phyloP scores from a whole-genome alignment of 352 stramenopile genomes.

The Aphanomyces invadans region DNA sequence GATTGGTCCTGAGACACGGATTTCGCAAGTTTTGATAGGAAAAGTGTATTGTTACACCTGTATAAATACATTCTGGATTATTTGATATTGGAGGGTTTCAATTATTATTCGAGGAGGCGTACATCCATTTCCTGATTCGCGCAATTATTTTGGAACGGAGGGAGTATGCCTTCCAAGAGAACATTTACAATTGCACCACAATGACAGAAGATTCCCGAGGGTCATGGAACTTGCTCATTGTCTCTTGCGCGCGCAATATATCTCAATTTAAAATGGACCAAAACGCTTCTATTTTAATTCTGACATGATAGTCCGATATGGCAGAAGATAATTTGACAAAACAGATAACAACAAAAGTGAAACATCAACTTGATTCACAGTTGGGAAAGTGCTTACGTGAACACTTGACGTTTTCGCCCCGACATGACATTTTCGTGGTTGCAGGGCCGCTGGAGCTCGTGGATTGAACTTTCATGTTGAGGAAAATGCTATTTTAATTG shows the following conservation, averaged over 20 bases:
- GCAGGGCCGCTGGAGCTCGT: too few species aligned
- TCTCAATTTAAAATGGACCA: not conserved
- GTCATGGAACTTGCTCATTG: too few species aligned
- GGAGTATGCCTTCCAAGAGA: not conserved
- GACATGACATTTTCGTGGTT: too few species aligned
- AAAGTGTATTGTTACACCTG: not conserved
- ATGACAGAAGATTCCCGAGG: too few species aligned
- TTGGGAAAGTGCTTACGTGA: too few species aligned
- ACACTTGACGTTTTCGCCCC: too few species aligned
- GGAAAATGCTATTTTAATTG: too few species aligned
- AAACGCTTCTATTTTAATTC: not conserved
- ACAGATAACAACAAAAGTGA: not conserved
- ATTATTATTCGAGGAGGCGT: not conserved
- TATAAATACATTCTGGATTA: not conserved
- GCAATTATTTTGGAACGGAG: not conserved
- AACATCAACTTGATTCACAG: not conserved
- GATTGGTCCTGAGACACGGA: not conserved
- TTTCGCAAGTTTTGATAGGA: not conserved
- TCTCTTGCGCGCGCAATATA: not conserved
- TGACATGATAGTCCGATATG: not conserved
- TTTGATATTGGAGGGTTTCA: not conserved
- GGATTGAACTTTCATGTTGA: too few species aligned
- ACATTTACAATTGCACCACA: not conserved
- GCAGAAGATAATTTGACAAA: not conserved
- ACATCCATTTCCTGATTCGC: not conserved